Conservation (phyloP, 129 eudicot genomes). For the Chrysanthemum makinoi region DNA sequence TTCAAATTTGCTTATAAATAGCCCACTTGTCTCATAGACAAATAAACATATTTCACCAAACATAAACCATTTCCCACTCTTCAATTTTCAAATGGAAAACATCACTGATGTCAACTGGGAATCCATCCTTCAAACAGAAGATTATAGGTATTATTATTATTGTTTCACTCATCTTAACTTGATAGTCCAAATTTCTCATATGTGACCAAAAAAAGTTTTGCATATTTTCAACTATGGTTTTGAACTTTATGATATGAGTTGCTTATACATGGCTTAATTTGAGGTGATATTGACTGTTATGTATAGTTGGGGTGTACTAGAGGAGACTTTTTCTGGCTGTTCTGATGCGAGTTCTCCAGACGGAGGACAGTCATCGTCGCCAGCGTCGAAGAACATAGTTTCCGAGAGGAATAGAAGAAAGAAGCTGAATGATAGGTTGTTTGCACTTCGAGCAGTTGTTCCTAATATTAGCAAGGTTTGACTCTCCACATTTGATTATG, state of each 20-base stretch:
- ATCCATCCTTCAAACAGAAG: conserved; percentile 20
- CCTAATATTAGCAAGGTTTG: conserved; percentile 81
- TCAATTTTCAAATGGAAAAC: conserved; percentile 20
- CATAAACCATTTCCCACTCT: conserved; percentile 3
- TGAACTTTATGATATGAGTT: too few species aligned
- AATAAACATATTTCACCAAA: background rate
- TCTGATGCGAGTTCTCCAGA: conserved; percentile 92
- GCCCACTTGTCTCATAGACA: background rate
- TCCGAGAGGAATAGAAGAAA: conserved; percentile 84
- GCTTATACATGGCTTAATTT: too few species aligned
- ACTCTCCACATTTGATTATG: background rate
- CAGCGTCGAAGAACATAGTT: conserved; percentile 65
- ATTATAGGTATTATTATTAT: conserved; percentile 13
- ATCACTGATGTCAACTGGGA: conserved; percentile 28
- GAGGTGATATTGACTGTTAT: background rate
- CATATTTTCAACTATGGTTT: too few species aligned
- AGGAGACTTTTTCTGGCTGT: conserved; percentile 56
- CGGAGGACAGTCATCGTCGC: conserved; percentile 46
- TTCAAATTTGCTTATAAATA: background rate
- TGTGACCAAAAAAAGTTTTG: too few species aligned
- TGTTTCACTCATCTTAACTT: background rate
- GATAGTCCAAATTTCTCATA: background rate
- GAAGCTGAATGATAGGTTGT: conserved; percentile 72
- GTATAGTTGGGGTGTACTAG: conserved; percentile 40
- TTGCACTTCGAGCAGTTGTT: conserved; percentile 87